phyloP scores from a whole-genome alignment of 352 stramenopile species.

The Globisporangium cylindrosporum region DNA sequence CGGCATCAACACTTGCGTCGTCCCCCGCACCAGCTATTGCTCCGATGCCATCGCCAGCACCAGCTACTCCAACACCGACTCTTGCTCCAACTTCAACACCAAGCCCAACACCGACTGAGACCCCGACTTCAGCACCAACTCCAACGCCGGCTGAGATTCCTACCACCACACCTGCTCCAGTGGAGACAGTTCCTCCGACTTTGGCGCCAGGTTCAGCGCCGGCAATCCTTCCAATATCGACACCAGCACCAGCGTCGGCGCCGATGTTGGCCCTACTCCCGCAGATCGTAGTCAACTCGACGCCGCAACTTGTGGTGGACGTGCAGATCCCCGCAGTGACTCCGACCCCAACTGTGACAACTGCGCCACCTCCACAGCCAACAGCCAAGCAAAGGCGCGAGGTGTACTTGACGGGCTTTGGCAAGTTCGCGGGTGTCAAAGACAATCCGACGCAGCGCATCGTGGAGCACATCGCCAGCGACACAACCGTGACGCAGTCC shows the following conservation, averaged over 20 bases:
- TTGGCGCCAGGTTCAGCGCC: neutral
- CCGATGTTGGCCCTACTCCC: neutral
- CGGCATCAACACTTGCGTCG: neutral
- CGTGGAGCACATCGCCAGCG: slow-evolving; percentile 1
- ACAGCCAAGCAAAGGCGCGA: neutral
- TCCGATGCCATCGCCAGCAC: neutral
- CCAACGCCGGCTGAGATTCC: too few species aligned
- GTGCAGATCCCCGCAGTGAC: neutral
- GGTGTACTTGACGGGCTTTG: neutral
- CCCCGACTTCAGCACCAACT: neutral
- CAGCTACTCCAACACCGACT: neutral
- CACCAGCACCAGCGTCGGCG: neutral
- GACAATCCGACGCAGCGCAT: slow-evolving; percentile 1
- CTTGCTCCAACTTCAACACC: neutral
- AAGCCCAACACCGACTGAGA: neutral
- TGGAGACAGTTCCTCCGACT: too few species aligned
- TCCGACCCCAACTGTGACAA: neutral
- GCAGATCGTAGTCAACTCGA: neutral
- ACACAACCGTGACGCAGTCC: neutral
- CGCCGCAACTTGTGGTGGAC: neutral
- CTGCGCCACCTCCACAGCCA: neutral
- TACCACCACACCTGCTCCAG: too few species aligned
- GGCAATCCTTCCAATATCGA: neutral
- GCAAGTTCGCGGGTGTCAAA: neutral
- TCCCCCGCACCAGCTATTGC: neutral